Evolutionary conservation across 805 yeast genomes (phyloP).

Genomic region (Lachancea sp.): DNA sequence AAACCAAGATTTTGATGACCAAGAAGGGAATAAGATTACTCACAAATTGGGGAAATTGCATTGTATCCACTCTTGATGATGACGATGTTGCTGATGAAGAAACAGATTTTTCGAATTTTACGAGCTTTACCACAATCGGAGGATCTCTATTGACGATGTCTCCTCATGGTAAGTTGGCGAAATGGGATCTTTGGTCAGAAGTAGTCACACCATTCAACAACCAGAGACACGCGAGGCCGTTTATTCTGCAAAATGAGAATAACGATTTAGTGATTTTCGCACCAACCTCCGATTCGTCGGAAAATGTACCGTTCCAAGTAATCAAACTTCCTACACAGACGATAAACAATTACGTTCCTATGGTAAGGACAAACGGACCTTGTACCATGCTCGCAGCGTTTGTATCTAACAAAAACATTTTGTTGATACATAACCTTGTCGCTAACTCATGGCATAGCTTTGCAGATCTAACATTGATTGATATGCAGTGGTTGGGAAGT

Average conservation of each 20-base stretch:
- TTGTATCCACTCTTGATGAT: constrained; percentile 22
- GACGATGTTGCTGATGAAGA: constrained; percentile 10
- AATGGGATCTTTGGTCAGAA: constrained; percentile 29
- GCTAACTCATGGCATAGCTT: constrained; percentile 28
- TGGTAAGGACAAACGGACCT: constrained; percentile 21
- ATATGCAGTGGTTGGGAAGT: constrained; percentile 31
- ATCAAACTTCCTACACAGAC: constrained; percentile 30
- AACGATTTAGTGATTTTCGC: constrained; percentile 29
- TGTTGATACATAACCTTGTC: constrained; percentile 26
- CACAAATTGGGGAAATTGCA: constrained; percentile 25
- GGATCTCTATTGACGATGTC: constrained; percentile 15
- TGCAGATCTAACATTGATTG: constrained; percentile 20
- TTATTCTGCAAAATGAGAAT: constrained; percentile 21
- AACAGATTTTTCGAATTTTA: constrained; percentile 11
- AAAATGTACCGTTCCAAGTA: constrained; percentile 20
- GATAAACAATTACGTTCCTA: constrained; percentile 25
- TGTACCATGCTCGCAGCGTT: constrained; percentile 24
- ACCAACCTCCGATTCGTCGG: constrained; percentile 20
- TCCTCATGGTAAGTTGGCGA: constrained; percentile 21
- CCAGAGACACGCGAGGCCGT: constrained; percentile 19
- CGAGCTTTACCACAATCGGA: constrained; percentile 19
- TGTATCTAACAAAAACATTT: constrained; percentile 29
- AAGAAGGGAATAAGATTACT: constrained; percentile 21
- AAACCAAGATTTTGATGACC: constrained; percentile 20
- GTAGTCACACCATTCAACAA: constrained; percentile 17